phyloP scores from a whole-genome alignment of 306 rosid species.

The Inga oerstediana region DNA sequence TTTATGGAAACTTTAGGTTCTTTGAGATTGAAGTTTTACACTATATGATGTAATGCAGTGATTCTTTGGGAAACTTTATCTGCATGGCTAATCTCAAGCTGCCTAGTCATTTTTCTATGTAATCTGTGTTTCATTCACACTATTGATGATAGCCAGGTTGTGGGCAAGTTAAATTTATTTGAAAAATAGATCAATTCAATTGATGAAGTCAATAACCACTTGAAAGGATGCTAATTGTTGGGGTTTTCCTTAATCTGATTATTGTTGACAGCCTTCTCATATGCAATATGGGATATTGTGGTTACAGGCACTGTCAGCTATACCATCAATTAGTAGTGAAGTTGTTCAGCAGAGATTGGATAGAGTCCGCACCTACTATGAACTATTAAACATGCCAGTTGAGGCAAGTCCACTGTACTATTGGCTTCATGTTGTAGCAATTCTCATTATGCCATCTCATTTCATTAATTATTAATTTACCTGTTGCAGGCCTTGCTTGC shows the following conservation, averaged over 20 bases:
- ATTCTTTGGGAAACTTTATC: not conserved
- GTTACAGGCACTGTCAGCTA: constrained; percentile 91
- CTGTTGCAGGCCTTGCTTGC: constrained; percentile 88
- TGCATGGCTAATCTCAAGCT: not conserved
- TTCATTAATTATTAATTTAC: constrained; percentile 30
- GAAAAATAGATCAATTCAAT: not conserved
- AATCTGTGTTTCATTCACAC: not conserved
- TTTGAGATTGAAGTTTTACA: not conserved
- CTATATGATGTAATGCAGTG: not conserved
- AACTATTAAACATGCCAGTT: constrained; percentile 96
- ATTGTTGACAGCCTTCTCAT: constrained; percentile 9
- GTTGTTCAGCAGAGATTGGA: constrained; percentile 88
- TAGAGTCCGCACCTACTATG: constrained; percentile 93
- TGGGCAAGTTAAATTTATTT: not conserved
- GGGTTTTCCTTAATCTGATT: not conserved
- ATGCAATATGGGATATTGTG: constrained; percentile 34
- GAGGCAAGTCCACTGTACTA: constrained; percentile 67
- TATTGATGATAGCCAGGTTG: not conserved
- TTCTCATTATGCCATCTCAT: constrained; percentile 29
- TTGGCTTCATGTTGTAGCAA: not conserved
- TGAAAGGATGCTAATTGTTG: constrained; percentile 18
- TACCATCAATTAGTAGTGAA: constrained; percentile 86
- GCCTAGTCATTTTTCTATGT: not conserved
- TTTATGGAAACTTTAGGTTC: not conserved
- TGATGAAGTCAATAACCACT: constrained; percentile 6